Evolutionary conservation across 495 filamentous ascomycete genomes (phyloP), one percentile per base, ranked within the genome.

Genomic region (Xylaria intraflava): DNA sequence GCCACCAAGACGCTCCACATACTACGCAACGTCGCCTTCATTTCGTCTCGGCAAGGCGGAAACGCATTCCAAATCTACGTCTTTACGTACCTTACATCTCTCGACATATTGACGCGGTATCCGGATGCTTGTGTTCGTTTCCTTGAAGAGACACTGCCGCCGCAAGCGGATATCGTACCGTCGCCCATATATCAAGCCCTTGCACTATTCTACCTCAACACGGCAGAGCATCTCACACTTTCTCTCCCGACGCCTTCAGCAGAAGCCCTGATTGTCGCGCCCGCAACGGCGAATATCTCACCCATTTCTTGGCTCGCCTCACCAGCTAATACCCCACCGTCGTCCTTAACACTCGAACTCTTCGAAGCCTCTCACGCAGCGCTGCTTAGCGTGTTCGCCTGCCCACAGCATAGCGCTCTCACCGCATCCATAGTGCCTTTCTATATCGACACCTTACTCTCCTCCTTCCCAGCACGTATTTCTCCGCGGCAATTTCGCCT

Each of bases 321-420:
- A 65, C 79, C 45, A 49, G 69, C 56, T 56, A 51, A 59, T 16
- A 58, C 47, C 11, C 67, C 72, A 27, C 61, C 68, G 10, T 70
- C 74, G 16, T 65, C 73, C 2, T 64, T 67, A 12, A 73, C 72
- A 33, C 67, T 85, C 29, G 82, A 88, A 56, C 86, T 94, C 4
- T 96, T 96, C 62, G 93, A 98, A 71, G 83, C 93, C 1, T 90
- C 92, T 8, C 94, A 98, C 71, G 88, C 85, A 57, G 79, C 91
- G 43, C 83, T 89, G 59, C 84, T 98, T 16, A 82, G 92, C 26
- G 82, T 88, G 5, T 78, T 97, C 33, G 85, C 90, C 2, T 84
- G 88, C 29, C 87, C 91, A 1, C 79, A 84, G 49, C 92, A 88
- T 56, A 79, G 84, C 12, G 71, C 80, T 9, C 69, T 96, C 35